Base-by-base conservation (phyloP, 2,329 filamentous ascomycete genomes). In the Teratosphaeria gauchensis region DNA sequence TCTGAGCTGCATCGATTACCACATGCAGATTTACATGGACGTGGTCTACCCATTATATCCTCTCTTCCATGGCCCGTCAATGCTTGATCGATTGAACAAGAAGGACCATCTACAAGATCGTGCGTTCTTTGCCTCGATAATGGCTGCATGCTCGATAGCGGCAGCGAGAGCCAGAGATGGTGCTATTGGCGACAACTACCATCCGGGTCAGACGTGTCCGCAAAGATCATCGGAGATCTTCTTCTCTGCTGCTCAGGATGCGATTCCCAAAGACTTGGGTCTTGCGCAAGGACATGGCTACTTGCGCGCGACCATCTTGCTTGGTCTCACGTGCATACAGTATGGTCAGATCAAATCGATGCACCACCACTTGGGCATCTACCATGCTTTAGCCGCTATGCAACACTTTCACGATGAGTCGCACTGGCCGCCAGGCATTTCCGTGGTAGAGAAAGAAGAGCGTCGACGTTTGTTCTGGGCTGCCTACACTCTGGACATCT, bases 401-500 rank as follows among this genome's bases (percentile, higher is more conserved):
- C 73, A 80, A 59, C 70, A 73, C 2, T 73, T 81, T n/a, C 78
- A 82, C 62, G 79, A 83, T 63, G 81, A 84, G 63, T 69, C 72
- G 4, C 73, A 77, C 12, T 84, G 81, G 81, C 80, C 80, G 0
- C 68, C 70, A 4, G 69, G 72, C 12, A 70, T 81, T 7, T 71
- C 72, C 11, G 64, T 73, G 4, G 71, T 80, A 7, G 80, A 82
- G 63, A 70, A 66, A 16, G 79, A 82, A 64, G 76, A 80, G 66
- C 71, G 78, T 46, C 72, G 79, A 59, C 69, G 77, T 62, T 63
- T 81, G 62, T 79, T 80, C 63, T 84, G 82, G 82, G 80, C 80
- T 42, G 81, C 80, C 58, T 84, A 84, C 64, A 80, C 78, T 8
- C 69, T 84, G 1, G 82, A 84, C 58, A 74, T 84, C 2, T 82